phyloP scores from a whole-genome alignment of 768 basidiomycete species.

The Phylloporus sp. region DNA sequence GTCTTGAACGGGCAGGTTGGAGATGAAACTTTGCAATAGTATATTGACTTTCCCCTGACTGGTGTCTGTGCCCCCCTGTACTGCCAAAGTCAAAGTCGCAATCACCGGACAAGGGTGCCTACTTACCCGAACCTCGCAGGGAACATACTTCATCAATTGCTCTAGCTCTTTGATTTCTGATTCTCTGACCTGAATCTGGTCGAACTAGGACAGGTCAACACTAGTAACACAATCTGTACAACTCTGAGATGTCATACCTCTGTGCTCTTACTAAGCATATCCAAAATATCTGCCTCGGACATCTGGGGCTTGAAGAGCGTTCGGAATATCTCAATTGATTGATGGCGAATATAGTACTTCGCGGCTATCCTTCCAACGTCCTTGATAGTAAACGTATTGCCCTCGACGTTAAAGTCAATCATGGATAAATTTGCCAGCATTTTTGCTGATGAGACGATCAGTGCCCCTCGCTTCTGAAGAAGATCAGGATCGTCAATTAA shows the following conservation, averaged over 20 bases:
- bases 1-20: conserved; percentile 75
- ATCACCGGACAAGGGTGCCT: not conserved
- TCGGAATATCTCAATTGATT: conserved; percentile 86
- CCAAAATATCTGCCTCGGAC: conserved; percentile 90
- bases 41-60: conserved; percentile 83
- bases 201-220: conserved; percentile 53
- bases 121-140: conserved; percentile 76
- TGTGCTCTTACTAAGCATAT: conserved; percentile 82
- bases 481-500: conserved; percentile 68
- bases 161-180: conserved; percentile 83
- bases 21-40: conserved; percentile 87
- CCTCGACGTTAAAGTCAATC: conserved; percentile 66
- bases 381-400: conserved; percentile 64
- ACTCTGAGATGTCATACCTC: conserved; percentile 51
- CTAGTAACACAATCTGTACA: not conserved
- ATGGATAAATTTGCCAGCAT: conserved; percentile 68
- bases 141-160: conserved; percentile 57
- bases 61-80: conserved; percentile 59
- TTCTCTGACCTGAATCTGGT: conserved; percentile 92
- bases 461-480: conserved; percentile 58
- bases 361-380: conserved; percentile 95
- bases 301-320: conserved; percentile 69
- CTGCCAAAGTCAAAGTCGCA: not conserved
- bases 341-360: conserved; percentile 88
- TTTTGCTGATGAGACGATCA: conserved; percentile 62